Percentiles rank a stretch among this genome's conserved stretches.
Conservation (phyloP, 2,329 filamentous ascomycete genomes). For the Cyanodermella asteris region DNA sequence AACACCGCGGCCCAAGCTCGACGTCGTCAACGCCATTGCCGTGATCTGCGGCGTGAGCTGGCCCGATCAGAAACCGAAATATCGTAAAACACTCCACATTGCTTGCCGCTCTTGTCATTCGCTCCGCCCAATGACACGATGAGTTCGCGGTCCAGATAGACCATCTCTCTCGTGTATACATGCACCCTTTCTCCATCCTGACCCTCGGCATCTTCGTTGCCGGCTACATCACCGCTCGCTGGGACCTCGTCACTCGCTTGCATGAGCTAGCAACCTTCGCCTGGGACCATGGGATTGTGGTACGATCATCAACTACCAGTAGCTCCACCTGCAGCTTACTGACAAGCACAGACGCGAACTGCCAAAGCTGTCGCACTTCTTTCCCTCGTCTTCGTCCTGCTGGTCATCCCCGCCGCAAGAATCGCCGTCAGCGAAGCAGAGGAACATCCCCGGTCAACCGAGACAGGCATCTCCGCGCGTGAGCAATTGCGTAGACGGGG, state of each 20-base stretch:
- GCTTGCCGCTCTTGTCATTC: too few relatives aligned
- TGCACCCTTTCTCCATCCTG: constrained; percentile 95
- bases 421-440: constrained; percentile 61
- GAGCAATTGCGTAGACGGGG: constrained; percentile 87
- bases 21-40: too few relatives aligned
- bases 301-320: constrained; percentile 23
- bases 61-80: too few relatives aligned
- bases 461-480: constrained; percentile 71
- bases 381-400: constrained; percentile 61
- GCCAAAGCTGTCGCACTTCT: constrained; percentile 68
- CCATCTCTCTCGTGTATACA: constrained; percentile 24
- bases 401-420: constrained; percentile 66
- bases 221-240: constrained; percentile 97
- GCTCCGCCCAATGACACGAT: background rate
- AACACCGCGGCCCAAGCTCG: too few relatives aligned
- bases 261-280: constrained; percentile 96
- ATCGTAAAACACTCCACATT: too few relatives aligned
- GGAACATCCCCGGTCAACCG: constrained; percentile 62
- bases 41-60: too few relatives aligned
- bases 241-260: constrained; percentile 89
- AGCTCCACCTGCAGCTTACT: constrained; percentile 1
- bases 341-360: constrained; percentile 43
- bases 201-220: constrained; percentile 97
- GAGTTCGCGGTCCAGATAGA: background rate
- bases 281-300: constrained; percentile 95